Evolutionary conservation across 192 early-diverging fungal genomes (phyloP), one percentile per base, ranked within the genome.

Genomic region (Coemansia sp.): DNA sequence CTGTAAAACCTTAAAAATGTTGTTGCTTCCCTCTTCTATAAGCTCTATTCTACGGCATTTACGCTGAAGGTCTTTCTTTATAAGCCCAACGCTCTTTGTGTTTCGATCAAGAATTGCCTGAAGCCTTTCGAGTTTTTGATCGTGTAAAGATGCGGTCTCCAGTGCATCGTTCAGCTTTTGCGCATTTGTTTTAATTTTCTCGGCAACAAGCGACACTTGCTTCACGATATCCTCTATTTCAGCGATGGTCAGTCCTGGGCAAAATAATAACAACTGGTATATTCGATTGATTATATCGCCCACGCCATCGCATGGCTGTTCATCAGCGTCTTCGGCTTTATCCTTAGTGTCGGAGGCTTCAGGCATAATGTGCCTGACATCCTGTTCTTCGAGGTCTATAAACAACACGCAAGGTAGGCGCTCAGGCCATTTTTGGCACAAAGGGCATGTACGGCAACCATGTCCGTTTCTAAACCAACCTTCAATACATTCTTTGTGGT

Each of bases 401-500:
- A 34, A 73, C 25, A 68, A 17, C 0, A 40, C 20, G 1, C 30
- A 7, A 10, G 25, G 50, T 0, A 29, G 12, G 0, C 56, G 52
- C 5, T 7, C 14, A 10, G 63, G 40, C 0, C 4, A 11, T 32
- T 50, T 55, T 1, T 64, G 29, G 45, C 72, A 75, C 1, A 60
- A 14, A 4, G 67, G 72, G 17, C 72, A 75, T 2, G 11, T 6
- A 16, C 25, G 16, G 12, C 7, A 12, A 0, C 34, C 16, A 18
- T 16, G 0, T 2, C 56, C 7, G 11, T 42, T 14, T 3, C 36
- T 14, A 18, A 69, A 69, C 62, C 66, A 68, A 2, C 29, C 59
- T 16, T 48, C 17, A 3, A 68, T 68, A 22, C 73, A 75, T 7
- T 50, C 7, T 14, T 51, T 59, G 52, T 75, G 67, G 52, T 64